A percentile compares a stretch with the other conserved stretches of the same genome.
Conservation (phyloP, 306 rosid species). For the Casuarina glauca region DNA sequence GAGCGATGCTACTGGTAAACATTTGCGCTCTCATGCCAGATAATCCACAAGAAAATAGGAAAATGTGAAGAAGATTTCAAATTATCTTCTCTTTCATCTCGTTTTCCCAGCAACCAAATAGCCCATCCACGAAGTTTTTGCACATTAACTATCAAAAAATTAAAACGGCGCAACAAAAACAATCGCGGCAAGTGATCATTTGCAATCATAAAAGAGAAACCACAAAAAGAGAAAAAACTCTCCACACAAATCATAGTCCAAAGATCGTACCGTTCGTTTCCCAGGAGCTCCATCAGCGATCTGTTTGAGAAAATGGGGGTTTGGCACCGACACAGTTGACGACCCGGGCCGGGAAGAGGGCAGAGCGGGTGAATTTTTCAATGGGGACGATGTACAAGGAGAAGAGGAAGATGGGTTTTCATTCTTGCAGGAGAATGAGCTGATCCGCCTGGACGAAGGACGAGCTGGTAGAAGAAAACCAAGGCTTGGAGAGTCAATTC, state of each 20-base stretch:
- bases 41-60: not conserved
- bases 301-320: constrained; percentile 41
- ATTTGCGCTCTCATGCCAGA: not conserved
- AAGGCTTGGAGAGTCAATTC: constrained; percentile 41
- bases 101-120: constrained; percentile 13
- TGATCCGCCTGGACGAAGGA: constrained; percentile 25
- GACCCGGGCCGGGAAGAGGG: constrained; percentile 28
- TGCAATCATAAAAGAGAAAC: not conserved
- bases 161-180: not conserved
- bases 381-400: constrained; percentile 26
- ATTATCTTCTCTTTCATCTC: not conserved
- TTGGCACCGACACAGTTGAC: constrained; percentile 30
- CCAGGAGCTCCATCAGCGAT: constrained; percentile 33
- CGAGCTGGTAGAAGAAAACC: constrained; percentile 29
- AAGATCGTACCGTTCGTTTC: constrained; percentile 52
- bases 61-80: not conserved
- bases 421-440: constrained; percentile 38
- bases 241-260: not conserved
- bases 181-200: constrained; percentile 5
- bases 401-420: constrained; percentile 41
- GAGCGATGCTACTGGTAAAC: not conserved
- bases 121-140: not conserved
- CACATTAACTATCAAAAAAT: not conserved
- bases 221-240: not conserved
- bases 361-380: constrained; percentile 14